phyloP scores from a whole-genome alignment of 306 rosid genomes.

The Phaseolus lunatus region DNA sequence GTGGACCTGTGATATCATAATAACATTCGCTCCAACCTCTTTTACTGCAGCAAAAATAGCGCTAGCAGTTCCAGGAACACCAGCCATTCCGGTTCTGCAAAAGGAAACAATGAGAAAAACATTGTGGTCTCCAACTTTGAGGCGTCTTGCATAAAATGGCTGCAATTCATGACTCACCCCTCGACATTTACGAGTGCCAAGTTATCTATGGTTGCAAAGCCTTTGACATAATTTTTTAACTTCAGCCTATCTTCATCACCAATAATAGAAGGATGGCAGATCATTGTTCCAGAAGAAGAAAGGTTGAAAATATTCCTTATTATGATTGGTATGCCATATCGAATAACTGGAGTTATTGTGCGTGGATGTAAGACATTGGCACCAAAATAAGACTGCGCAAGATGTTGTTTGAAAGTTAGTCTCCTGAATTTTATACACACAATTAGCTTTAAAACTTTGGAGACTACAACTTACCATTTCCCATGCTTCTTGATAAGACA shows the following conservation, averaged over 20 bases:
- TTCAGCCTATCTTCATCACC: slow-evolving; percentile 53
- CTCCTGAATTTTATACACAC: slow-evolving; percentile 27
- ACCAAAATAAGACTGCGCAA: slow-evolving; percentile 85
- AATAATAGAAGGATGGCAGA: slow-evolving; percentile 58
- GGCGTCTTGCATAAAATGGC: slow-evolving; percentile 15
- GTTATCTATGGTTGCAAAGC: slow-evolving; percentile 87
- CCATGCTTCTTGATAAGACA: slow-evolving; percentile 94
- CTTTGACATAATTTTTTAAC: slow-evolving; percentile 67
- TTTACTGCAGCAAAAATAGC: slow-evolving; percentile 78
- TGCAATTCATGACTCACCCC: slow-evolving; percentile 66
- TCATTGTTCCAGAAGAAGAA: slow-evolving; percentile 79
- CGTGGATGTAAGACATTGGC: slow-evolving; percentile 94
- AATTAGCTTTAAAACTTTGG: background rate
- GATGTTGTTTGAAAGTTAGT: slow-evolving; percentile 35
- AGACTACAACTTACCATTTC: slow-evolving; percentile 70
- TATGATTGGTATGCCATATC: slow-evolving; percentile 71
- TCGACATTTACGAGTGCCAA: slow-evolving; percentile 86
- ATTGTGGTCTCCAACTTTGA: background rate
- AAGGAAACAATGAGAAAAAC: slow-evolving; percentile 21
- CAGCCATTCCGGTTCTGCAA: slow-evolving; percentile 89
- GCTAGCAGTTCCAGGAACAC: slow-evolving; percentile 89
- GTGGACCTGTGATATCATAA: slow-evolving; percentile 88
- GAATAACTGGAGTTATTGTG: slow-evolving; percentile 85
- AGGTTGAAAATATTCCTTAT: slow-evolving; percentile 82
- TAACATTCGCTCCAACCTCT: slow-evolving; percentile 91